These are phyloP conservation scores for Gymnopilus junonius DNA, from an alignment of 768 basidiomycete species.

Conservation along the genomic window DNA sequence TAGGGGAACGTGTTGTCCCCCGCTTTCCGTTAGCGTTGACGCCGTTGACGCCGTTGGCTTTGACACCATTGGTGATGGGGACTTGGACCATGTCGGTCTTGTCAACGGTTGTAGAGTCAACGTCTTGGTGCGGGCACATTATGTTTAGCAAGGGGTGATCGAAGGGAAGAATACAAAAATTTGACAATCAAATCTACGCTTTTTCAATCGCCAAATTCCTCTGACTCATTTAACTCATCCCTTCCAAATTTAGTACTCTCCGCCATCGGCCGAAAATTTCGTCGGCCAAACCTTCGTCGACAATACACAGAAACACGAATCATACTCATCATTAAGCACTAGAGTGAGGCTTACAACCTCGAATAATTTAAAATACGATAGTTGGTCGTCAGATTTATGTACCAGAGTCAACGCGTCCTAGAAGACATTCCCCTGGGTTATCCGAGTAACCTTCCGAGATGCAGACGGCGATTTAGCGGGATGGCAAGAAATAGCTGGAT, in stretches of 20 bases:
- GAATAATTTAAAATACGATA: not conserved
- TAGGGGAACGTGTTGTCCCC: constrained; percentile 40
- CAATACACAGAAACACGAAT: too few species aligned
- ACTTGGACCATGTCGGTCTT: constrained; percentile 75
- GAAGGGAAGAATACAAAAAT: constrained; percentile 15
- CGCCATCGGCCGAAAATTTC: constrained; percentile 7
- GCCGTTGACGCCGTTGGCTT: constrained; percentile 21
- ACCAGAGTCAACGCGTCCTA: too few species aligned
- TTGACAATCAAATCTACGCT: constrained; percentile 2
- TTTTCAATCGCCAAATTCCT: constrained; percentile 6
- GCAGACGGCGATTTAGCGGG: not conserved
- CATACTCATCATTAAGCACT: too few species aligned
- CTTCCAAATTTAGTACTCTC: not conserved
- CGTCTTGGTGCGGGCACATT: constrained; percentile 71
- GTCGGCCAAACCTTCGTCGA: not conserved
- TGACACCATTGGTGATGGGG: constrained; percentile 50
- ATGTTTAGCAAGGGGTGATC: constrained; percentile 20
- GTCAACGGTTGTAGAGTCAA: constrained; percentile 47
- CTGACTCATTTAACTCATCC: constrained; percentile 2
- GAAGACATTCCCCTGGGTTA: too few species aligned
- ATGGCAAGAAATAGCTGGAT: not conserved
- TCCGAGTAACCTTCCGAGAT: too few species aligned
- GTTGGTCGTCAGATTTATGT: too few species aligned
- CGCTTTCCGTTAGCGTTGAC: constrained; percentile 48
- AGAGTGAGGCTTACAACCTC: too few species aligned